Evolutionary conservation across 2,329 filamentous ascomycete species (phyloP).

Genomic region (Fragosphaeria purpurea): DNA sequence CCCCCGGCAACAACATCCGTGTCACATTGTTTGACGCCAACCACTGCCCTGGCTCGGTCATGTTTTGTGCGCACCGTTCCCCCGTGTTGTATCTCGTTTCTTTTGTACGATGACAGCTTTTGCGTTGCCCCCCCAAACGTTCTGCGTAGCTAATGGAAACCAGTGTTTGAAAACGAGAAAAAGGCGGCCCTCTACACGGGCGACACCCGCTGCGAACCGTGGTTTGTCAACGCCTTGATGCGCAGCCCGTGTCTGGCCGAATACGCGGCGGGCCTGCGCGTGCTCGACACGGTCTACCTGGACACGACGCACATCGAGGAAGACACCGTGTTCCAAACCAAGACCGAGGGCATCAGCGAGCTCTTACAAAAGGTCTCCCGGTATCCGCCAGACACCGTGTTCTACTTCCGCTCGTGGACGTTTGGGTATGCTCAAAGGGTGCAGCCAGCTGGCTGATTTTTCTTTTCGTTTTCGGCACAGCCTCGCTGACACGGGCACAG

Average conservation of each 20-base stretch:
- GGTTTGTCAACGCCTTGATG: slow-evolving; percentile 68
- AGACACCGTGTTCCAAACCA: slow-evolving; percentile 40
- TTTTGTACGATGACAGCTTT: too few relatives aligned
- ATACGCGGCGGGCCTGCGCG: slow-evolving; percentile 57
- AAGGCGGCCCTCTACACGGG: slow-evolving; percentile 80
- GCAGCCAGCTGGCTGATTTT: not conserved
- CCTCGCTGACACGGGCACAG: slow-evolving; percentile 1
- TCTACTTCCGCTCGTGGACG: slow-evolving; percentile 83
- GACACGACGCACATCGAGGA: slow-evolving; percentile 64
- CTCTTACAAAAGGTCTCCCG: slow-evolving; percentile 55
- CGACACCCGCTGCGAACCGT: slow-evolving; percentile 75
- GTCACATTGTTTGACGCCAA: slow-evolving; percentile 88
- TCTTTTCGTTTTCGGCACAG: not conserved
- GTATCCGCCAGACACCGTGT: slow-evolving; percentile 66
- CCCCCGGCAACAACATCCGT: slow-evolving; percentile 55
- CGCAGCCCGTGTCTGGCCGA: slow-evolving; percentile 66
- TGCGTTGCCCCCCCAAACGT: too few relatives aligned
- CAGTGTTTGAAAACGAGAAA: slow-evolving; percentile 62
- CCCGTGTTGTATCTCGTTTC: slow-evolving; percentile 14
- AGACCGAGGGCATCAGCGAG: slow-evolving; percentile 67
- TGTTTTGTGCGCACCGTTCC: slow-evolving; percentile 52
- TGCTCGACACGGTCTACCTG: slow-evolving; percentile 73
- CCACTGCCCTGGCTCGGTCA: slow-evolving; percentile 80
- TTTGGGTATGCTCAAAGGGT: slow-evolving; percentile 43
- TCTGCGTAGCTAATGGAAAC: not conserved